These are phyloP conservation scores for Vanrija pseudolonga DNA, from an alignment of 1,284 basidiomycete genomes.

Conservation along the genomic window DNA sequence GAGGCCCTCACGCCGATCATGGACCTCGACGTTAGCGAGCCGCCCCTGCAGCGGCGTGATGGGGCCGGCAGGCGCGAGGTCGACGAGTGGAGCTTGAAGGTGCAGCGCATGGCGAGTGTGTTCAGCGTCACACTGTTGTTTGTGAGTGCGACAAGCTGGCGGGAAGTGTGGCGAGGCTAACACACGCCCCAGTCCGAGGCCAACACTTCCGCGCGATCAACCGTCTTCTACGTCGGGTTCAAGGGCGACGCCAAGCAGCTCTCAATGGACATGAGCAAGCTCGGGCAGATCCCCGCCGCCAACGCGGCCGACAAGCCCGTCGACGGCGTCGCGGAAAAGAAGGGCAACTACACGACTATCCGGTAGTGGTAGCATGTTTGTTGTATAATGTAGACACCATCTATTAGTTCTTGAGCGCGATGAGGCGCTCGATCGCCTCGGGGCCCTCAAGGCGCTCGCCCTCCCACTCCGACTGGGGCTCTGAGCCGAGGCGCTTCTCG, in stretches of 20 bases:
- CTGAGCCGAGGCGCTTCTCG: conserved; percentile 71
- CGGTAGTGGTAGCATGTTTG: conserved; percentile 2
- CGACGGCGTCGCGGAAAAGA: conserved; percentile 45
- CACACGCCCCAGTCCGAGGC: conserved; percentile 34
- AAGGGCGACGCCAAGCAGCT: conserved; percentile 44
- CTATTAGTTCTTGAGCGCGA: conserved; percentile 26
- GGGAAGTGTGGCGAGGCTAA: neutral
- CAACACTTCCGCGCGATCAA: conserved; percentile 23
- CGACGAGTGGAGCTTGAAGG: conserved; percentile 49
- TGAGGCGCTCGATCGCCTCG: conserved; percentile 42
- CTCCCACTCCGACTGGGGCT: conserved; percentile 74
- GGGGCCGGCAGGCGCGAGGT: conserved; percentile 43
- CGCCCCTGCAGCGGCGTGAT: conserved; percentile 27
- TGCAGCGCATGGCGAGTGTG: conserved; percentile 49
- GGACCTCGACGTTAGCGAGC: conserved; percentile 40
- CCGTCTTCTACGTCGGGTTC: conserved; percentile 42
- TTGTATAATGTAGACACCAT: too few species aligned
- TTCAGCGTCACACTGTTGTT: conserved; percentile 45
- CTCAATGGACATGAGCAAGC: conserved; percentile 44
- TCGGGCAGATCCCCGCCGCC: conserved; percentile 40
- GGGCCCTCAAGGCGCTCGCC: conserved; percentile 80
- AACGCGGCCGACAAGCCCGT: conserved; percentile 45
- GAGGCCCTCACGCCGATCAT: conserved; percentile 45
- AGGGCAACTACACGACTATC: conserved; percentile 36
- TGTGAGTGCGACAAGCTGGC: conserved; percentile 25